Evolutionary conservation across 352 stramenopile genomes (phyloP), one percentile per base, ranked within the genome.

Genomic region (Globisporangium abappressorium): DNA sequence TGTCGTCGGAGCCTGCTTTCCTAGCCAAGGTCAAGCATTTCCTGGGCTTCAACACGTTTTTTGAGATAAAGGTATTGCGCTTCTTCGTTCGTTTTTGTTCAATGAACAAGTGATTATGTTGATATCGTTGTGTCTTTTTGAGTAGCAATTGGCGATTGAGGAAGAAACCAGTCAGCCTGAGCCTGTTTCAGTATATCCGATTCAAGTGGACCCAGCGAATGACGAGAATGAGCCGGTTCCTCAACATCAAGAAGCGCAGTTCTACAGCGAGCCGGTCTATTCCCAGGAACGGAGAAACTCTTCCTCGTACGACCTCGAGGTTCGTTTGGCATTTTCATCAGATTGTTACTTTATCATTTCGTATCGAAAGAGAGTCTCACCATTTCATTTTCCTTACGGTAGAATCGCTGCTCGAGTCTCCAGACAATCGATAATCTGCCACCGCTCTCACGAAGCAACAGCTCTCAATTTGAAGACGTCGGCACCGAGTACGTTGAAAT

Each of bases 21-120:
- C 64, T 83, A 4, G 58, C 57, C 36, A 85, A 85, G 69, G 66
- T 85, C 43, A 87, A 81, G 34, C 70, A 69, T 7, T 92, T 92
- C 46, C 68, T 94, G 12, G 78, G 73, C 1, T 94, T 92, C 28
- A 69, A 92, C 60, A 72, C 66, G 0, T 92, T 89, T 70, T 91
- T 92, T 47, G 82, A 89, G 57, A 83, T 90, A 33, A 74, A 80
- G 49, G 82, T 91, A 70, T 2, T 73, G 62, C 5, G 22, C 51
- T 30, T 18, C 30, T 14, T 26, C 11, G 15, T n/a, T 38, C 24
- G 28, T 30, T 20, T 3, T 18, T 58, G 22, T 43, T 18, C 36
- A 28, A 20, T 3, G n/a, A 22, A 9, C 49, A 5, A 36, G 3
- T 34, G 28, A 6, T 41, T 12, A 41, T 18, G 33, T 59, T 59